Base-by-base conservation (phyloP, 2,329 filamentous ascomycete genomes). In the Clathrospora elynae region DNA sequence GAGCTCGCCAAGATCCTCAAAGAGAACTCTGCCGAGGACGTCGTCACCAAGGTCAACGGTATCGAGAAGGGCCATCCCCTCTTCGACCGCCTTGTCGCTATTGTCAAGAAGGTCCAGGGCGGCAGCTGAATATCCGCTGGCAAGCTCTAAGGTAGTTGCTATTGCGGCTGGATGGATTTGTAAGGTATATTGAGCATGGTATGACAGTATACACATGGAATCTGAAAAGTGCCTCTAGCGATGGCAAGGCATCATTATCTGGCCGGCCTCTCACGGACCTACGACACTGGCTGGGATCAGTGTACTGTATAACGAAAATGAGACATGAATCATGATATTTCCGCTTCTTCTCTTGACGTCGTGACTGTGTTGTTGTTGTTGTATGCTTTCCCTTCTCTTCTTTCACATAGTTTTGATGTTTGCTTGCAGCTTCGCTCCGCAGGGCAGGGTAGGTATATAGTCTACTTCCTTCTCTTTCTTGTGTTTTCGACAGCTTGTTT, bases 1-100 rank as follows among this genome's bases (percentile, higher is more conserved):
- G 85, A 95, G 73, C 80, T 99, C 8, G 88, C 89, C 62, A 84
- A 88, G 76, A 90, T 95, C 66, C 86, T 99, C 76, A 83, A 87
- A 49, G 79, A 85, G 51, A 81, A 86, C 64, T 77, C 78, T 2
- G 77, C 92, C 10, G 84, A 88, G 58, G 85, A 87, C 1, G 87
- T 92, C 6, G 88, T 92, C 31, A 75, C 78, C 67, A 82, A 92
- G 72, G 81, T 99, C 52, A 95, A 88, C 57, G 90, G 90, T 26
- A 78, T 99, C 42, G 83, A 90, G 61, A 74, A 83, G 46, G 76
- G 72, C 16, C 88, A 97, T 67, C 86, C 88, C 66, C 80, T 97
- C 42, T 95, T 85, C 74, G 74, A 81, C 45, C 80, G 84, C 64
- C 81, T 96, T 22, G 80, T 90, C 32, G 78, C 87, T 62, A 78